phyloP scores from a whole-genome alignment of 2,329 filamentous ascomycete genomes.

The Ophiostoma ulmi region DNA sequence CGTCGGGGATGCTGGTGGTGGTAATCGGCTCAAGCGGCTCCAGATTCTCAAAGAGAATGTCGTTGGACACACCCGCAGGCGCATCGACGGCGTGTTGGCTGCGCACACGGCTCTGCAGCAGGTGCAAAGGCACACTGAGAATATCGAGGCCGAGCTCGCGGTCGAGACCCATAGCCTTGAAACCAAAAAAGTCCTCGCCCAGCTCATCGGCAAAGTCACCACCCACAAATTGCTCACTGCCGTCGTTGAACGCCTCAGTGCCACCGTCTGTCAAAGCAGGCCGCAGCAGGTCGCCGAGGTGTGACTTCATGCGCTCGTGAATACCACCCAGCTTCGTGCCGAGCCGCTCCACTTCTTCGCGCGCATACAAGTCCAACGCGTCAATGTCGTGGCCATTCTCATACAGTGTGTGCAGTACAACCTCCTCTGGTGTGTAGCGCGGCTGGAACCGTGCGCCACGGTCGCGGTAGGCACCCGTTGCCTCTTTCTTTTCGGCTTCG shows the following conservation, averaged over 20 bases:
- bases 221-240: slow-evolving; percentile 92
- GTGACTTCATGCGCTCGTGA: slow-evolving; percentile 90
- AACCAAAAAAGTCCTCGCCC: slow-evolving; percentile 97
- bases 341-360: slow-evolving; percentile 87
- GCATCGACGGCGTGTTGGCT: slow-evolving; percentile 74
- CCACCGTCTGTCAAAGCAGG: slow-evolving; percentile 78
- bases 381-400: slow-evolving; percentile 81
- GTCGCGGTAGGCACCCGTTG: slow-evolving; percentile 38
- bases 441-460: slow-evolving; percentile 49
- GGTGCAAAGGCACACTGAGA: slow-evolving; percentile 85
- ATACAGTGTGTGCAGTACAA: slow-evolving; percentile 77
- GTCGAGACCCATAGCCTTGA: slow-evolving; percentile 89
- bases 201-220: slow-evolving; percentile 98
- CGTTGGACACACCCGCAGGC: slow-evolving; percentile 53
- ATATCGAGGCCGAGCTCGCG: slow-evolving; percentile 83
- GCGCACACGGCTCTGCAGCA: slow-evolving; percentile 85
- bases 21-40: slow-evolving; percentile 72
- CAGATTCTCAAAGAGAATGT: slow-evolving; percentile 62
- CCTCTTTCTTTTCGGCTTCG: slow-evolving; percentile 71
- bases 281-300: slow-evolving; percentile 87
- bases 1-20: slow-evolving; percentile 66
- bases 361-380: slow-evolving; percentile 76
- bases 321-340: slow-evolving; percentile 72
- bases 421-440: slow-evolving; percentile 76
- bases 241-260: slow-evolving; percentile 88